Percentiles rank a stretch among this genome's conserved stretches.
Evolutionary conservation across 352 stramenopile species (phyloP).

Genomic region (Globisporangium yorkense): DNA sequence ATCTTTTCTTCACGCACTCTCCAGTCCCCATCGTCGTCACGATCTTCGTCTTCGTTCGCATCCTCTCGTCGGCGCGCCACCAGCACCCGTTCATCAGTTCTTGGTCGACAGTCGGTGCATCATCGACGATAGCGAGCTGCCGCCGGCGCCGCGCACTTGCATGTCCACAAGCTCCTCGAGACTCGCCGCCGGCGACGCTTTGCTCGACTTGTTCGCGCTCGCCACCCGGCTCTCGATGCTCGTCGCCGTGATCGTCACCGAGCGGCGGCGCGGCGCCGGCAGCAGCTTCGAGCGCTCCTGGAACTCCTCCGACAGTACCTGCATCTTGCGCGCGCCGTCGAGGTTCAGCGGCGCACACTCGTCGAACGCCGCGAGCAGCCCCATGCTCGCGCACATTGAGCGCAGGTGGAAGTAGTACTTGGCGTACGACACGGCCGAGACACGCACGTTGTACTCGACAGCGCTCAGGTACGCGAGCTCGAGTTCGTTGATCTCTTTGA

Average conservation of each 20-base stretch:
- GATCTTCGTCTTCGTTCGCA: neutral
- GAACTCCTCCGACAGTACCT: slow-evolving; percentile 84
- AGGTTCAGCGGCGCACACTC: slow-evolving; percentile 75
- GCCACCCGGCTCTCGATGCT: slow-evolving; percentile 20
- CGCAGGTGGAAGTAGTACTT: slow-evolving; percentile 98
- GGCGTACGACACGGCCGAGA: slow-evolving; percentile 81
- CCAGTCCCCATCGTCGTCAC: neutral
- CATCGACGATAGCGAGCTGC: slow-evolving; percentile 32
- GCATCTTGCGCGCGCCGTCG: slow-evolving; percentile 82
- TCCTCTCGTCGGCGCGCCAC: neutral
- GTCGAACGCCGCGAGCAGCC: slow-evolving; percentile 65
- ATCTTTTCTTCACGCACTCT: neutral
- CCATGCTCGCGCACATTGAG: slow-evolving; percentile 91
- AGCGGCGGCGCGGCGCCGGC: slow-evolving; percentile 60
- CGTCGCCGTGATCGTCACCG: slow-evolving; percentile 71
- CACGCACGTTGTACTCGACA: slow-evolving; percentile 88
- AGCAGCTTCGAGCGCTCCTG: slow-evolving; percentile 78
- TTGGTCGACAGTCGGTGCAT: slow-evolving; percentile 52
- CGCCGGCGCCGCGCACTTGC: slow-evolving; percentile 67
- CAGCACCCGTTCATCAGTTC: slow-evolving; percentile 11
- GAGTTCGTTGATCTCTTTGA: slow-evolving; percentile 94
- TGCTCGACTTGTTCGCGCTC: slow-evolving; percentile 12
- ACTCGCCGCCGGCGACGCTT: slow-evolving; percentile 61
- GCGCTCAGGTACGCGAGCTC: slow-evolving; percentile 90
- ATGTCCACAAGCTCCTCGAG: slow-evolving; percentile 83